Percentiles rank a stretch among this genome's conserved stretches.
These are phyloP conservation scores for Fulvia fulva DNA, from an alignment of 2,329 filamentous ascomycete genomes.

Conservation along the genomic window DNA sequence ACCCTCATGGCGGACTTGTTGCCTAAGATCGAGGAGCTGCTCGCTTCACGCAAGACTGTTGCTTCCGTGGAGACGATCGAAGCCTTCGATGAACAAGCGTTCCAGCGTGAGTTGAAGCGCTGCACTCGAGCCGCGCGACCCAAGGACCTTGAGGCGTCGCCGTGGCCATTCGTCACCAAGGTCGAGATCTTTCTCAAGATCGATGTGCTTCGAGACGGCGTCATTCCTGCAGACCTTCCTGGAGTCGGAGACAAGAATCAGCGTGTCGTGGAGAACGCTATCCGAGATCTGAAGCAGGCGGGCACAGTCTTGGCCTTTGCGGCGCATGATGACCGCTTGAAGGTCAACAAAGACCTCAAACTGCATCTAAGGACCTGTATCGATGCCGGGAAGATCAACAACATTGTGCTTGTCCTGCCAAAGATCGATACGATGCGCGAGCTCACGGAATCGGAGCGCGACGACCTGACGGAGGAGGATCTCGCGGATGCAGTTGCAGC, in stretches of 20 bases:
- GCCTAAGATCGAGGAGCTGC: background rate
- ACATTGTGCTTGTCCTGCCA: constrained; percentile 9
- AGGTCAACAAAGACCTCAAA: constrained; percentile 2
- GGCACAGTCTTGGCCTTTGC: constrained; percentile 13
- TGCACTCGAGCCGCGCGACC: background rate
- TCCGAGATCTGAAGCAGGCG: constrained; percentile 11
- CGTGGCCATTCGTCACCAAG: constrained; percentile 20
- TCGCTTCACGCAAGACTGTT: background rate
- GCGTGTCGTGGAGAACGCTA: constrained; percentile 13
- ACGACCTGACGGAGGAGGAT: background rate
- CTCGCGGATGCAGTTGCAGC: background rate
- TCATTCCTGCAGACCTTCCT: constrained; percentile 18
- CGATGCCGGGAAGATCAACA: constrained; percentile 5
- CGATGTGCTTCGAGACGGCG: constrained; percentile 14
- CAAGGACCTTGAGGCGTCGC: background rate
- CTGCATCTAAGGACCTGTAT: constrained; percentile 1
- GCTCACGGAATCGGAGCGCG: background rate
- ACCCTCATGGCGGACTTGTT: background rate
- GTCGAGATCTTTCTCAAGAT: constrained; percentile 7
- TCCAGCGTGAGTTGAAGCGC: constrained; percentile 6
- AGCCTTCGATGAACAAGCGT: background rate
- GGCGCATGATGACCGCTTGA: background rate
- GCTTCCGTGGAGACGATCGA: background rate
- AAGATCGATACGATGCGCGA: constrained; percentile 14
- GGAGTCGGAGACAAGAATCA: constrained; percentile 19